These are phyloP conservation scores for Nicotiana undulata DNA, from an alignment of 257 asterid genomes.

Conservation along the genomic window DNA sequence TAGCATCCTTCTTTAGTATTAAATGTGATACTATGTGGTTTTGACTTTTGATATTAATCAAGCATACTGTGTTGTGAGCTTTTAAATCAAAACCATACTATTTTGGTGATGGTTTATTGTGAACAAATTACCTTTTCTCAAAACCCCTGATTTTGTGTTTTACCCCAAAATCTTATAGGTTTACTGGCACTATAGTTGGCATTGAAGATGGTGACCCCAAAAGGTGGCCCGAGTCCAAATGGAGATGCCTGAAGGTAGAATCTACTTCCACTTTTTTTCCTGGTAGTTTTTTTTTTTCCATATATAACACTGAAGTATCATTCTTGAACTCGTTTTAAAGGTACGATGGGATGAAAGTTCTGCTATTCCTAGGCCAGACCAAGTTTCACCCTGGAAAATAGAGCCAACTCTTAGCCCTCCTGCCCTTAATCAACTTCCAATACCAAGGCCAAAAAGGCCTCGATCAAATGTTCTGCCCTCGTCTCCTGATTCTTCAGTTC, in stretches of 20 bases:
- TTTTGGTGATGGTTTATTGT: neutral
- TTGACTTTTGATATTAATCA: neutral
- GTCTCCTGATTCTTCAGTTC: constrained; percentile 74
- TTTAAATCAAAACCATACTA: neutral
- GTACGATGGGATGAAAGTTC: constrained; percentile 97
- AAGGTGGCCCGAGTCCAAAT: constrained; percentile 65
- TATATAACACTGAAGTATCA: neutral
- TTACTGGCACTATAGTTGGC: constrained; percentile 75
- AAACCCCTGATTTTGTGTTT: neutral
- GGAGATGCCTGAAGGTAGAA: constrained; percentile 78
- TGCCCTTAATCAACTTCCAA: constrained; percentile 74
- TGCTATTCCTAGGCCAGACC: constrained; percentile 77
- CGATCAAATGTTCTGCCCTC: constrained; percentile 57
- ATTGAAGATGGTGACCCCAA: constrained; percentile 41
- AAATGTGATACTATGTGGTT: neutral
- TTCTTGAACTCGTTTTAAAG: constrained; percentile 20
- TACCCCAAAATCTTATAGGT: constrained; percentile 32
- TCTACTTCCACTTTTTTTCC: constrained; percentile 1
- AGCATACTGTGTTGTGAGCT: neutral
- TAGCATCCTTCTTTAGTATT: constrained; percentile 1
- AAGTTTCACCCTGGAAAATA: constrained; percentile 94
- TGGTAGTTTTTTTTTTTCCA: neutral
- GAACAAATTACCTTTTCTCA: neutral
- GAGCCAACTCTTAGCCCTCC: constrained; percentile 89
- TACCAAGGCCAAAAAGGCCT: constrained; percentile 68